Evolutionary conservation across 148 eudicot genomes (phyloP), one percentile per base, ranked within the genome.

Genomic region (Vaccinium darrowii): DNA sequence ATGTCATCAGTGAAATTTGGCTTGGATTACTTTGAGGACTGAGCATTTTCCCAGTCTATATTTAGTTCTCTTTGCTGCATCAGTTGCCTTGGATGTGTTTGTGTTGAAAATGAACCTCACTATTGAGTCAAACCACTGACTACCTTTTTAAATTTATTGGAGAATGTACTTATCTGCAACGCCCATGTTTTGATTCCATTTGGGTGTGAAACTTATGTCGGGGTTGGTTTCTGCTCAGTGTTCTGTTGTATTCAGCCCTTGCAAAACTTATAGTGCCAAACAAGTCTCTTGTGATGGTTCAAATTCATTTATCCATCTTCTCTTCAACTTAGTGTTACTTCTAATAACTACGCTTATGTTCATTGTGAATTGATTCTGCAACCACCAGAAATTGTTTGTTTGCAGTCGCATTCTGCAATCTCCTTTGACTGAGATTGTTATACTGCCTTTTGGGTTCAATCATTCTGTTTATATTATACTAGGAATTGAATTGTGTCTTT

Each of bases 11-110:
- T 12, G 5, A 79, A 79, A 33, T 69, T 43, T 50, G 74, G 52
- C 56, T 30, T 27, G 63, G 84, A 67, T 60, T 50, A 39, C 54
- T 67, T 51, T 79, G 83, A 47, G 27, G 54, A 78, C 63, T 69
- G 65, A 19, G 54, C 82, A 78, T 51, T 69, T 84, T 52, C 36
- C n/a, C 39, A 27, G 56, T 51, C 33, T 25, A 49, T 52, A 23
- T 7, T 7, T 36, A 5, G 18, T 80, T 47, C 78, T 16, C 52
- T 79, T 53, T 78, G 79, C 36, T 69, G 57, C 53, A 71, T 15
- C 36, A 8, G 39, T 81, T 79, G 6, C 56, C 43, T 81, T 82
- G 78, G 47, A 71, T 43, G 63, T 69, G 49, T 71, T 71, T 69
- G 3, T 27, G 60, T 65, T 71, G 16, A 71, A 82, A 51, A 33